Base-by-base conservation (phyloP, 257 asterid genomes). In the Solanum piurae region DNA sequence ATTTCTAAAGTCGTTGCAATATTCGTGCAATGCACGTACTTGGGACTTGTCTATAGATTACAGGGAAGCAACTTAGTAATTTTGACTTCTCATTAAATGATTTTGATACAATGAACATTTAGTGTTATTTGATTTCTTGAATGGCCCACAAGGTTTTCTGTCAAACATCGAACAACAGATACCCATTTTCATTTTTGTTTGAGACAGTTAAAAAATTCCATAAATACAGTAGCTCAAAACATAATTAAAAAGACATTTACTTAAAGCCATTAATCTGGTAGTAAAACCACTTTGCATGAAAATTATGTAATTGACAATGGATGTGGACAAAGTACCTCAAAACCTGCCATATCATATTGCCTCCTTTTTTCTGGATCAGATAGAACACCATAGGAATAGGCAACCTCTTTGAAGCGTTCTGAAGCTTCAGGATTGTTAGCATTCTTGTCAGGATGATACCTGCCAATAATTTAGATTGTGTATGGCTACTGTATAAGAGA, bases 381-480 rank as follows among this genome's bases (percentile, higher is more conserved):
- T 89, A 97, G 90, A 91, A 97, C 93, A 92, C 98, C 94, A 91
- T 97, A 96, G n/a, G 99, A 97, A 92, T 96, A 97, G 87, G 99
- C 99, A 89, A 97, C 99, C 93, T 97, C 99, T 93, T 97, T 96
- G 94, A 97, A 97, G 76, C 92, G 98, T 87, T 96, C 99, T 55
- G 99, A 94, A 74, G 99, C 99, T 94, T 97, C 99, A 75, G 99
- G 99, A 91, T 97, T 97, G 89, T 93, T 96, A 62, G 96, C 98
- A 94, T 97, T 97, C 94, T 75, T 75, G 83, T 75, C 83, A 38
- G 83, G 83, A 75, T 75, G 83, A 75, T 75, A 75, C 83, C 83
- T 97, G 95, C 86, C 80, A 88, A 31, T 27, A 27, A 3, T 49
- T 29, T 11, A 49, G 71, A 27, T 82, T 46, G 71, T 49, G 6